Base-by-base conservation (phyloP, 1,139 yeast genomes). In the Trichomonascaceae sp. region DNA sequence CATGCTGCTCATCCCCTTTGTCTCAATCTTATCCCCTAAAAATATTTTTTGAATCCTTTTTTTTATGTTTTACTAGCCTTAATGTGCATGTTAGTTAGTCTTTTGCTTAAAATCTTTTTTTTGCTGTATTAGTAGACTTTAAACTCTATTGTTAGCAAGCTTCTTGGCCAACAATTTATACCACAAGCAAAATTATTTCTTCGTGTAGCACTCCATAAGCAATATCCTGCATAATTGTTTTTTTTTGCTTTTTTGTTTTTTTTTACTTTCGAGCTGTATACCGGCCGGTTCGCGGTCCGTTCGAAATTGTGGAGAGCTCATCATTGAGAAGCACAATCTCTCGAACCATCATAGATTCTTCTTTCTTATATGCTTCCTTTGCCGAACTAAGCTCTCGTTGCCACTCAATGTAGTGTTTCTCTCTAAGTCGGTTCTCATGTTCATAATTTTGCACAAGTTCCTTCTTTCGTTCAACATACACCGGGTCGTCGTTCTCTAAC, bases 331-430 rank as follows among this genome's bases (percentile, higher is more conserved):
- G 67, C 44, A 78, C 32, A 10, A 50, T 43, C 15, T 46, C 50
- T 18, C 47, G 47, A 27, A 27, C 32, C 32, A 3, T 2, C 5
- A 27, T 27, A 7, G 32, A 27, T 10, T 27, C 32, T 12, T 27
- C 32, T 10, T 27, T 27, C 32, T 27, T 27, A 27, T 27, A 27
- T 12, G 10, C 12, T 10, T 27, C 32, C 32, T 27, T 27, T n/a
- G n/a, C 32, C 79, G 79, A 18, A 72, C 74, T 49, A 54, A 87
- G 73, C 2, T 80, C 82, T 50, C 68, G 69, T 60, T 82, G 82
- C 91, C 93, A 86, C 45, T 79, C 81, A 62, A 79, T 80, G 63
- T 87, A 85, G 59, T 81, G 77, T 54, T 69, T 73, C 61, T 85
- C 89, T 65, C 86, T 87, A 32, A 68, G 62, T 27, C 69, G 65